Conservation (phyloP, 176 grass and related monocot species). For the Stipa capillata region DNA sequence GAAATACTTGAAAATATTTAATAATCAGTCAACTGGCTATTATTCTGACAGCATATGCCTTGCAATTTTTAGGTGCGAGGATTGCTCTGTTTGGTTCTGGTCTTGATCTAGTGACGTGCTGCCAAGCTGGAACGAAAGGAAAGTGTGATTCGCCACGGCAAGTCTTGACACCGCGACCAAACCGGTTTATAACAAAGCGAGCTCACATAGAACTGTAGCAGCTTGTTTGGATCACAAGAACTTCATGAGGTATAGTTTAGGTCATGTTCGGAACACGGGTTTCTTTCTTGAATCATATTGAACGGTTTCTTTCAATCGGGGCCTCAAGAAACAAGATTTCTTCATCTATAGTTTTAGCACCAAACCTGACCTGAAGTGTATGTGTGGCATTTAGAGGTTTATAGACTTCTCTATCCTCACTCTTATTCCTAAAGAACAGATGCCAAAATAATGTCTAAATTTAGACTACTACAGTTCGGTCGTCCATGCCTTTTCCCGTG, state of each 20-base stretch:
- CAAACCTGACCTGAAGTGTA: neutral
- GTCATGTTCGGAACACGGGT: too few relatives aligned
- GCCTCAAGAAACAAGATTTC: too few relatives aligned
- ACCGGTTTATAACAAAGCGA: neutral
- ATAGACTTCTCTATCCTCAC: too few relatives aligned
- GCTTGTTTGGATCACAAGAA: neutral
- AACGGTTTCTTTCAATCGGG: too few relatives aligned
- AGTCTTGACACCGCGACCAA: neutral
- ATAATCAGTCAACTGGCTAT: neutral
- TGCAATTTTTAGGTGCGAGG: neutral
- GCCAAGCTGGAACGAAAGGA: neutral
- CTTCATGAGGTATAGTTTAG: too few relatives aligned
- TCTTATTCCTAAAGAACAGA: too few relatives aligned
- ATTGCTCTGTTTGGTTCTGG: neutral
- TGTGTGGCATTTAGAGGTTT: too few relatives aligned
- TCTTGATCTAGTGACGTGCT: neutral
- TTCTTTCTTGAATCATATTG: too few relatives aligned
- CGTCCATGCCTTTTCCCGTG: neutral
- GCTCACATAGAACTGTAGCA: too few relatives aligned
- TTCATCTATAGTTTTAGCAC: neutral
- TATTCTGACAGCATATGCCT: neutral
- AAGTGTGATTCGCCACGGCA: conserved; percentile 18
- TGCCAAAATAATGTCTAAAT: too few relatives aligned
- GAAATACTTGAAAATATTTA: neutral
- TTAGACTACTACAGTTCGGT: neutral